Evolutionary conservation across 495 filamentous ascomycete genomes (phyloP).

Genomic region (Aspergillus sclerotioniger): DNA sequence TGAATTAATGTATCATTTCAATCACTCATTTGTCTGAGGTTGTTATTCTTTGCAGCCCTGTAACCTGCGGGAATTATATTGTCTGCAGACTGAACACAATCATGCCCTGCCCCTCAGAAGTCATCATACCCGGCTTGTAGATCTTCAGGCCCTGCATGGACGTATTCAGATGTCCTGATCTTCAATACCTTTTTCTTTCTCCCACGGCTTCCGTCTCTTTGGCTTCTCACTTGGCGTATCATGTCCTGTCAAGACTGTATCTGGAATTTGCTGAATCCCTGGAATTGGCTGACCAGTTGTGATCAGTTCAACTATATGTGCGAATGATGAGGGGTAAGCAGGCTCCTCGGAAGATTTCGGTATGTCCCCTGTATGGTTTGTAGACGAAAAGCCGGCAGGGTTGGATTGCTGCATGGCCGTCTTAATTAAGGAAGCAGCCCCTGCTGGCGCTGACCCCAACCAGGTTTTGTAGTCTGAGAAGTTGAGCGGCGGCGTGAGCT

Average conservation of each 20-base stretch:
- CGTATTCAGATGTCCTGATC: neutral
- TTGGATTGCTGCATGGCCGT: neutral
- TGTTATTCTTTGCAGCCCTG: slow-evolving; percentile 6
- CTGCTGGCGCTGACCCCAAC: slow-evolving; percentile 25
- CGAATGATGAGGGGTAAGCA: slow-evolving; percentile 82
- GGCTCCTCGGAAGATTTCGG: slow-evolving; percentile 31
- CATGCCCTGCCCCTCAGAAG: neutral
- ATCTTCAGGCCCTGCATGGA: neutral
- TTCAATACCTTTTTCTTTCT: slow-evolving; percentile 45
- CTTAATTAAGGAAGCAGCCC: neutral
- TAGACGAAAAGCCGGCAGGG: neutral
- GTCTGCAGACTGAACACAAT: neutral
- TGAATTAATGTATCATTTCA: slow-evolving; percentile 10
- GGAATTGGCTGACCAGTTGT: slow-evolving; percentile 80
- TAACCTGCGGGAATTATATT: neutral
- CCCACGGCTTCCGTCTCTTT: slow-evolving; percentile 78
- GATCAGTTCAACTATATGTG: slow-evolving; percentile 86
- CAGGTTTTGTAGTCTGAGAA: slow-evolving; percentile 43
- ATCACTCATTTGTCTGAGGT: slow-evolving; percentile 11
- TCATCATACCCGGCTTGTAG: neutral
- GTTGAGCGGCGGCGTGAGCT: slow-evolving; percentile 36
- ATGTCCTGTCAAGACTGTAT: slow-evolving; percentile 70
- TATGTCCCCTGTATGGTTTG: neutral
- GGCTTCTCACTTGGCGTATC: slow-evolving; percentile 48
- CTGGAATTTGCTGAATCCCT: slow-evolving; percentile 86